Base-by-base conservation (phyloP, 73 alveolate species). In the Paraurostyla sp. region DNA sequence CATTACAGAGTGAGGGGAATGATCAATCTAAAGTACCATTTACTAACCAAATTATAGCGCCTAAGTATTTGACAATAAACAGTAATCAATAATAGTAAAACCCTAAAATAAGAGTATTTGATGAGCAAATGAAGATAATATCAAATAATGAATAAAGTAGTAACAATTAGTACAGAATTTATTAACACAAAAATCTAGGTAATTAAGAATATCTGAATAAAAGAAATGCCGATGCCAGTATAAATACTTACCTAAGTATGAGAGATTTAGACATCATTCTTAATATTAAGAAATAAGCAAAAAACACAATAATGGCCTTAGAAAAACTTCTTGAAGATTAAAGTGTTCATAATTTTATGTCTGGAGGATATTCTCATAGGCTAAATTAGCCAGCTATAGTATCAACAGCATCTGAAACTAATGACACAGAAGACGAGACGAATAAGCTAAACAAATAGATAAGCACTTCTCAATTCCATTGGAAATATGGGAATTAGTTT, bases 341-440 rank as follows among this genome's bases (percentile, higher is more conserved):
- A 18, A 29, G 4, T 7, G 7, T 29, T 2, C 22, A 29, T 18
- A 60, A 60, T 60, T 45, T 6, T 16, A 33, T 23, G 3, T 60
- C 22, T 13, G 49, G 23, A 30, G 9, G 15, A 56, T 18, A 15
- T 15, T 16, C 33, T 16, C 9, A 9, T 15, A 56, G 33, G 18
- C 7, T 15, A 56, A 16, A 18, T 16, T 22, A 56, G 22, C 23
- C 38, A 16, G 38, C 45, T 33, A 6, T 60, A 25, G 32, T 60
- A 2, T 60, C 78, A 9, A 60, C 78, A 60, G 78, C 78, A 6
- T 60, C 78, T 9, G 78, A 60, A 60, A 60, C 78, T 9, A 60
- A 60, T 33, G 78, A 60, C 25, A 60, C 78, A 13, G 78, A 60
- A 32, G 78, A 60, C 32, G 78, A 60, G 78, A 29, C 51, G 15